phyloP scores from a whole-genome alignment of 2,329 filamentous ascomycete species.

The Aspergillus sp. region DNA sequence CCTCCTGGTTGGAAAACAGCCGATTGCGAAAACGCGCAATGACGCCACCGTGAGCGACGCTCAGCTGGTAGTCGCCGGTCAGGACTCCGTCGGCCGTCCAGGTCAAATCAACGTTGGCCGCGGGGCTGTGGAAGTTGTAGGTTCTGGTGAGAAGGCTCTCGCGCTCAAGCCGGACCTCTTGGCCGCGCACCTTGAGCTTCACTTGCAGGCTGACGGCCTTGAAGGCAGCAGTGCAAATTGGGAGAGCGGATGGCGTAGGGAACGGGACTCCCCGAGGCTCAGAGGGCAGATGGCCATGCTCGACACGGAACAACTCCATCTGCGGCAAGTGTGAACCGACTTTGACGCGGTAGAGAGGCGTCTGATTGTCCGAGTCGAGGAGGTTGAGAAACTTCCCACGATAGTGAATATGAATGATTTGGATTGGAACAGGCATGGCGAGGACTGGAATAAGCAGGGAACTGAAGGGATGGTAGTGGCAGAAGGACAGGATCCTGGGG shows the following conservation, averaged over 20 bases:
- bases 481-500: not conserved
- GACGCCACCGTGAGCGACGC: not conserved
- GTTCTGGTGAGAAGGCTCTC: not conserved
- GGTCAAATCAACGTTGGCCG: not conserved
- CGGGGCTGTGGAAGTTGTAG: constrained; percentile 1
- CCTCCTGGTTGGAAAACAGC: constrained; percentile 5
- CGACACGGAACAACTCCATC: constrained; percentile 5
- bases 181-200: not conserved
- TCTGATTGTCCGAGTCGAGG: constrained; percentile 1
- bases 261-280: not conserved
- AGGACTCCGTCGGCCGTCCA: constrained; percentile 3
- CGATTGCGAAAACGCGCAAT: constrained; percentile 4
- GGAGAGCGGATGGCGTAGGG: not conserved
- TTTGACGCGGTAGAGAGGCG: constrained; percentile 4
- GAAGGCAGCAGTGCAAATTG: not conserved
- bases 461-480: not conserved
- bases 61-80: constrained; percentile 5
- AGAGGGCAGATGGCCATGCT: not conserved
- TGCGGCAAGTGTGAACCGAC: constrained; percentile 4
- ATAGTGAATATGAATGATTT: constrained; percentile 8
- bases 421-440: not conserved
- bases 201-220: constrained; percentile 6
- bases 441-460: not conserved
- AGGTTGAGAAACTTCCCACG: not conserved
- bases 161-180: not conserved